Evolutionary conservation across 2,329 filamentous ascomycete genomes (phyloP), one percentile per base, ranked within the genome.

Genomic region (Huntiella abstrusa): DNA sequence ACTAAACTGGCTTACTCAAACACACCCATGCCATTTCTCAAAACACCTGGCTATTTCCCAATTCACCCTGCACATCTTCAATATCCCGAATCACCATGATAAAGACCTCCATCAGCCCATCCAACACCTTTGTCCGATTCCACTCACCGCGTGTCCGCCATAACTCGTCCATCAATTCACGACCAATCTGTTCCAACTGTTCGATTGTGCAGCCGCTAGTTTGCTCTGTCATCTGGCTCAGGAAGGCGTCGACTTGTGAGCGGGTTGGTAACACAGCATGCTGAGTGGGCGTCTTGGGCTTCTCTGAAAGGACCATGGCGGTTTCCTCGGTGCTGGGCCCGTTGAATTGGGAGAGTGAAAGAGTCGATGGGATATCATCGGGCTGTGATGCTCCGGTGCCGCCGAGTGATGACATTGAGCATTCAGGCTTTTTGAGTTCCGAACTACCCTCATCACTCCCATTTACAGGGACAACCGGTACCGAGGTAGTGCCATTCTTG

Each of bases 101-200:
- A 59, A 94, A 94, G 4, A 82, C 75, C 12, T 71, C 66, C 37
- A 67, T 67, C 34, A 92, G 70, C 34, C 68, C 64, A 40, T 64
- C 64, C 11, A 79, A 69, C 11, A 94, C 86, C 54, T 70, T 69
- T 55, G 77, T 79, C 38, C 91, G 75, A 61, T 98, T 91, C 75
- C 83, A 91, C 56, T 92, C 79, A 41, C 75, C 71, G 43, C 86
- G 73, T 50, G 72, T 73, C 51, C 70, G 70, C 91, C 91, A 98
- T 39, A 96, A 73, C 52, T 79, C 76, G 51, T 88, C 82, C 88
- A 96, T 96, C 52, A 96, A 66, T 53, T 80, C 77, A 5, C 86
- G 80, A 59, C 87, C 87, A 58, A 95, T 79, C 61, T 96, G 88
- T 66, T 96, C 88, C 15, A 98, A 66, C 60, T 98, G 88, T 63